phyloP scores from a whole-genome alignment of 352 stramenopile species.

The Globisporangium sylvaticum region DNA sequence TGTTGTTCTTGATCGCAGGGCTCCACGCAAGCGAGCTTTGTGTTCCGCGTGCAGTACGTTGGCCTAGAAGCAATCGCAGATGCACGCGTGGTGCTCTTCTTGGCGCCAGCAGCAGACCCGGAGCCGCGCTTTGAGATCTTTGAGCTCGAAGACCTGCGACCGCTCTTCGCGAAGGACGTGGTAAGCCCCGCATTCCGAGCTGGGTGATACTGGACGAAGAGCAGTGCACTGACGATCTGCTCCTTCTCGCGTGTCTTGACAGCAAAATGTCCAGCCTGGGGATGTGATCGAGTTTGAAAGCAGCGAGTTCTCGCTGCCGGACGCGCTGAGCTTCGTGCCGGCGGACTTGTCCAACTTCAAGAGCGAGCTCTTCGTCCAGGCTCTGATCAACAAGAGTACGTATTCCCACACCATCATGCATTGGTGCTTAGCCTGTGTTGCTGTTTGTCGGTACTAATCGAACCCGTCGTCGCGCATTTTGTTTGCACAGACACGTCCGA shows the following conservation, averaged over 20 bases:
- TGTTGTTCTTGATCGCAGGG: slow-evolving; percentile 22
- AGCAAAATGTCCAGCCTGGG: slow-evolving; percentile 43
- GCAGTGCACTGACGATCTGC: background rate
- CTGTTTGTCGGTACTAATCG: background rate
- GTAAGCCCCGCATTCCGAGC: slow-evolving; percentile 15
- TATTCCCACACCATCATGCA: background rate
- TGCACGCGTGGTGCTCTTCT: slow-evolving; percentile 62
- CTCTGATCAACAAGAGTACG: slow-evolving; percentile 58
- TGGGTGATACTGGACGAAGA: background rate
- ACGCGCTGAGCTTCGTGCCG: slow-evolving; percentile 60
- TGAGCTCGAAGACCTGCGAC: slow-evolving; percentile 48
- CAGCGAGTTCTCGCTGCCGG: slow-evolving; percentile 48
- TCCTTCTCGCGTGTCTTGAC: background rate
- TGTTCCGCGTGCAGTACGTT: slow-evolving; percentile 49
- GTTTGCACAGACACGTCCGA: slow-evolving; percentile 46
- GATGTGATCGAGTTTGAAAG: slow-evolving; percentile 68
- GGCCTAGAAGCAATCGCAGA: slow-evolving; percentile 31
- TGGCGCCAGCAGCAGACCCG: slow-evolving; percentile 29
- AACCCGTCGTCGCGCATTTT: background rate
- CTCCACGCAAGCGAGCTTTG: slow-evolving; percentile 38
- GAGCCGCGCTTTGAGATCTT: slow-evolving; percentile 60
- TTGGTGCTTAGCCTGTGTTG: background rate
- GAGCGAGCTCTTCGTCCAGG: slow-evolving; percentile 52
- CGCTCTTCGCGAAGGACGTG: slow-evolving; percentile 67
- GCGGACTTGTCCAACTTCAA: slow-evolving; percentile 44